These are phyloP conservation scores for Phylloporus sp. DNA, from an alignment of 768 basidiomycete species.

Conservation along the genomic window DNA sequence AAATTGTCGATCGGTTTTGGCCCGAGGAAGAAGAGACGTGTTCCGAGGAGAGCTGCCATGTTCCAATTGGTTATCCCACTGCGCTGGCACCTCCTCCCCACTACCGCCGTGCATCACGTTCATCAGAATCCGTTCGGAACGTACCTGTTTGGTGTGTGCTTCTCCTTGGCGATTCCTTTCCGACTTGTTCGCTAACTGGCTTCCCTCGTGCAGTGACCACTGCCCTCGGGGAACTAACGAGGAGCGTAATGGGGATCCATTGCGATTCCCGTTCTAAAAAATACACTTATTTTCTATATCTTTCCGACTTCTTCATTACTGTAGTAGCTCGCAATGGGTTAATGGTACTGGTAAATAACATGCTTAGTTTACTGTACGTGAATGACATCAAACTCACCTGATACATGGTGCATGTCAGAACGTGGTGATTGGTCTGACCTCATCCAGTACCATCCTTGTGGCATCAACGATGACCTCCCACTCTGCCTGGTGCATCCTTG, in stretches of 20 bases:
- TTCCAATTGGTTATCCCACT: conserved; percentile 11
- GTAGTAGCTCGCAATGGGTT: conserved; percentile 13
- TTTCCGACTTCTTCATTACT: not conserved
- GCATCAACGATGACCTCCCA: conserved; percentile 91
- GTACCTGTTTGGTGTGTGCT: conserved; percentile 14
- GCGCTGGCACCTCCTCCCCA: conserved; percentile 29
- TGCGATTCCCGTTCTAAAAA: conserved; percentile 29
- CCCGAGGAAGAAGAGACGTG: conserved; percentile 25
- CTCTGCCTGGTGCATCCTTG: conserved; percentile 76
- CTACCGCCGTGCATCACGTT: conserved; percentile 23
- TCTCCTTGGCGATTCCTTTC: not conserved
- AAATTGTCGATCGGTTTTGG: conserved; percentile 30
- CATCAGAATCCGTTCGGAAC: conserved; percentile 7
- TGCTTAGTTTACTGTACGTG: conserved; percentile 16
- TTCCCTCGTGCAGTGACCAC: conserved; percentile 13
- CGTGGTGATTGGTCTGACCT: conserved; percentile 31
- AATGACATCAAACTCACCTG: conserved; percentile 11
- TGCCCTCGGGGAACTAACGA: conserved; percentile 12
- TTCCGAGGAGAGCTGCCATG: conserved; percentile 18
- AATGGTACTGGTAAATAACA: conserved; percentile 12
- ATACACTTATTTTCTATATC: conserved; percentile 9
- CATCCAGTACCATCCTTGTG: conserved; percentile 64
- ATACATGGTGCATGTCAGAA: not conserved
- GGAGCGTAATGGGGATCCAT: conserved; percentile 10
- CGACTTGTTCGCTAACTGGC: not conserved